Conservation (phyloP, 768 basidiomycete species). For the Amanita pallidorosea region DNA sequence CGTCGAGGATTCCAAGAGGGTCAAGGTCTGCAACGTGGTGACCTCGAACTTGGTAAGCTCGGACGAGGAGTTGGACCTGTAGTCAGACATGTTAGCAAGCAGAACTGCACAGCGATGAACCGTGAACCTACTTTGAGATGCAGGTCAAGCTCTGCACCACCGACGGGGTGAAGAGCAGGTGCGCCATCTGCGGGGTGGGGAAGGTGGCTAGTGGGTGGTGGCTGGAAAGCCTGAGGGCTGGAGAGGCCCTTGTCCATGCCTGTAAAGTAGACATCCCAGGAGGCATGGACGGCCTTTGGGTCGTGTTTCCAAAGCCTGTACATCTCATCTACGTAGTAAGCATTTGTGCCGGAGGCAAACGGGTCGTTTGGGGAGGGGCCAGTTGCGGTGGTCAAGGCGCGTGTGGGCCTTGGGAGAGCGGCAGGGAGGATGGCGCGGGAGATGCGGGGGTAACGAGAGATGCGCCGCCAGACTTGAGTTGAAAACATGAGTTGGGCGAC, state of each 20-base stretch:
- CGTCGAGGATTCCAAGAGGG: constrained; percentile 86
- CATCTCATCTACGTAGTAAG: constrained; percentile 97
- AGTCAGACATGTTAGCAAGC: neutral
- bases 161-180: constrained; percentile 58
- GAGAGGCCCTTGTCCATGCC: constrained; percentile 84
- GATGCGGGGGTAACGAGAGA: constrained; percentile 11
- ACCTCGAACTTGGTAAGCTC: constrained; percentile 98
- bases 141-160: constrained; percentile 76
- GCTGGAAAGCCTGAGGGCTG: constrained; percentile 73
- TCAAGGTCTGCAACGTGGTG: constrained; percentile 95
- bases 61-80: constrained; percentile 93
- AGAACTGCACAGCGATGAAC: neutral
- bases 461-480: constrained; percentile 22
- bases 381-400: constrained; percentile 34
- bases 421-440: constrained; percentile 6
- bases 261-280: constrained; percentile 91
- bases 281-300: constrained; percentile 83
- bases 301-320: constrained; percentile 88
- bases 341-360: constrained; percentile 91
- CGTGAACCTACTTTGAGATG: constrained; percentile 71
- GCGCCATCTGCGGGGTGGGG: constrained; percentile 71
- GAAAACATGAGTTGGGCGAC: constrained; percentile 17
- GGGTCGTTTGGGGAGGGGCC: constrained; percentile 69
- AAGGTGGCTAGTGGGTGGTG: constrained; percentile 59
- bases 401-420: constrained; percentile 13